Base-by-base conservation (phyloP, 2,329 filamentous ascomycete species). In the Alternaria longipes region DNA sequence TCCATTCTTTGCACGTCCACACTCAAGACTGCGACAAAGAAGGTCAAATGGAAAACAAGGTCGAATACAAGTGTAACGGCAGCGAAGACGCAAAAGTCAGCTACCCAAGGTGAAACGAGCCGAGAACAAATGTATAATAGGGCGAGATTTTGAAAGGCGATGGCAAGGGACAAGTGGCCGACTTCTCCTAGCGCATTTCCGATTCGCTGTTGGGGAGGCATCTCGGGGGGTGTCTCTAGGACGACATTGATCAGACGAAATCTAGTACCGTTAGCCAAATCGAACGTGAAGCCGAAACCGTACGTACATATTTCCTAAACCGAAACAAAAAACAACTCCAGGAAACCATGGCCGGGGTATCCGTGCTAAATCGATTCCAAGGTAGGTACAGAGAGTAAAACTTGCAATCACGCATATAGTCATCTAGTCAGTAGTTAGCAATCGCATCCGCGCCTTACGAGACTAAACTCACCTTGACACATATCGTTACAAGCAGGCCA, bases 161-260 rank as follows among this genome's bases (percentile, higher is more conserved):
- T 89, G 26, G 87, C 87, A 20, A 93, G 80, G 5, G 90, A 90
- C 46, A 92, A 81, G 66, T 90, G 89, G 0, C 89, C 89, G 5
- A 91, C 91, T 67, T 91, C 84, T 11, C 91, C 91, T 64, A 94
- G 87, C 1, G 91, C 91, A 63, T 91, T 85, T 1, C 90, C 89
- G 41, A 94, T 90, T 49, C 91, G 86, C 58, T 84, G 85, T 56
- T 89, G 88, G 4, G 90, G 91, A 60, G 84, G 87, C 74, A 90
- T 86, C 65, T 91, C 88, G 0, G 89, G 83, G 0, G 90, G 89
- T 1, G 90, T 92, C 56, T 89, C 82, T 34, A 94, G 88, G 40
- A 94, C 90, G 7, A 90, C 88, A 71, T 93, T 93, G 76, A 94
- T 92, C 36, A 94, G 81, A 18, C 91, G 85, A 71, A 93, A 90